Evolutionary conservation across 257 asterid genomes (phyloP).

Genomic region (Eustoma russellianum): DNA sequence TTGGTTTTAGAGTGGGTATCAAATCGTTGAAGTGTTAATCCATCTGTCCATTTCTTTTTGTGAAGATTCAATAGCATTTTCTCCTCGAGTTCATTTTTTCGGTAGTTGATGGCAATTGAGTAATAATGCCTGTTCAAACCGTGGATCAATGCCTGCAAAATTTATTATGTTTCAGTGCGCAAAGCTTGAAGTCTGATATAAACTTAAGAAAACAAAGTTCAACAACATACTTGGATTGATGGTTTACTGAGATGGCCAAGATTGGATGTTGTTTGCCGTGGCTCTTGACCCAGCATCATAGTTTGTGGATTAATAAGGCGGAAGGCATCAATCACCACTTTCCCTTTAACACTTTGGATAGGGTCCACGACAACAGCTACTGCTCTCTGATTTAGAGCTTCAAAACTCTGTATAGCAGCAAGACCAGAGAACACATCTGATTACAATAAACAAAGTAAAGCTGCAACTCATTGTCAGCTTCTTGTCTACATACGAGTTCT

Average conservation of each 20-base stretch:
- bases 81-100: constrained; percentile 98
- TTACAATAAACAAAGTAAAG: background rate
- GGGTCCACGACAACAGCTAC: constrained; percentile 99
- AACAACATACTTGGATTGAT: constrained; percentile 65
- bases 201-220: background rate
- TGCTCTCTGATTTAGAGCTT: constrained; percentile 94
- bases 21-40: constrained; percentile 77
- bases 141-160: constrained; percentile 77
- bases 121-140: constrained; percentile 96
- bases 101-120: constrained; percentile 89
- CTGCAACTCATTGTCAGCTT: background rate
- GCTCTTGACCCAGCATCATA: constrained; percentile 99
- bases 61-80: constrained; percentile 93
- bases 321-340: constrained; percentile 99
- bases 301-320: constrained; percentile 95
- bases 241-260: constrained; percentile 96
- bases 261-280: constrained; percentile 95
- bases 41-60: constrained; percentile 96
- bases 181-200: background rate
- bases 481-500: no score
- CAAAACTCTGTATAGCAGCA: constrained; percentile 70
- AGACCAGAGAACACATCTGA: background rate
- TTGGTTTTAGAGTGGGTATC: constrained; percentile 92
- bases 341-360: constrained; percentile 96
- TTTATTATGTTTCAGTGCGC: background rate